phyloP scores from a whole-genome alignment of 768 basidiomycete genomes.

The Collybia sp. region DNA sequence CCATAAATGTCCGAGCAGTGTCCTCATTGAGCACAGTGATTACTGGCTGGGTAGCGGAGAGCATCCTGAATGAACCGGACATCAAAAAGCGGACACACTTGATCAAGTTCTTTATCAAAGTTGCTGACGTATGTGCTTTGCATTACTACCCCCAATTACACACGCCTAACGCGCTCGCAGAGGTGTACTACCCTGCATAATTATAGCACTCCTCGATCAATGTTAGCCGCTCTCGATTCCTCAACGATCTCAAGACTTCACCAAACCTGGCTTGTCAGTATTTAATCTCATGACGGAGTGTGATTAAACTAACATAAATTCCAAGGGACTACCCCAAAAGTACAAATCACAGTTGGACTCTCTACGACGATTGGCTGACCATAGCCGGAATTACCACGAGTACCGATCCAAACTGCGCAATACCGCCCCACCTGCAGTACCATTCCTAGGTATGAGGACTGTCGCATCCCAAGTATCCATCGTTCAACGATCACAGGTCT shows the following conservation, averaged over 20 bases:
- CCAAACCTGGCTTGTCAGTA: constrained; percentile 89
- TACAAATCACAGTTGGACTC: constrained; percentile 74
- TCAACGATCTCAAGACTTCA: constrained; percentile 89
- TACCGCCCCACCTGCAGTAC: constrained; percentile 88
- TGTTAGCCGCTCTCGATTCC: constrained; percentile 92
- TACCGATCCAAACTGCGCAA: constrained; percentile 86
- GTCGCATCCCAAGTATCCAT: constrained; percentile 2
- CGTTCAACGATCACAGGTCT: constrained; percentile 43
- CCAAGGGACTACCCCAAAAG: constrained; percentile 80
- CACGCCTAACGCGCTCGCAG: constrained; percentile 33
- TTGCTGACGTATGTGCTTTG: constrained; percentile 69
- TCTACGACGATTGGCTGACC: constrained; percentile 84
- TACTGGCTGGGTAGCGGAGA: constrained; percentile 95
- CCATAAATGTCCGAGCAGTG: constrained; percentile 76
- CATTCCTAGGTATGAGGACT: constrained; percentile 77
- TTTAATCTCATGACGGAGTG: background rate
- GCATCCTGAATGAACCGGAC: constrained; percentile 87
- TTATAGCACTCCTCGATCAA: constrained; percentile 89
- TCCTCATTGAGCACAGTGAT: constrained; percentile 87
- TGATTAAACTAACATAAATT: background rate
- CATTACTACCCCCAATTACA: constrained; percentile 1
- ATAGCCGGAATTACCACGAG: constrained; percentile 85
- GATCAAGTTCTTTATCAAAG: constrained; percentile 91
- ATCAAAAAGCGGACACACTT: constrained; percentile 74
- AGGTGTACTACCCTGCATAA: constrained; percentile 82